Evolutionary conservation across 768 basidiomycete genomes (phyloP).

Genomic region (Leccinum longicurvipes): DNA sequence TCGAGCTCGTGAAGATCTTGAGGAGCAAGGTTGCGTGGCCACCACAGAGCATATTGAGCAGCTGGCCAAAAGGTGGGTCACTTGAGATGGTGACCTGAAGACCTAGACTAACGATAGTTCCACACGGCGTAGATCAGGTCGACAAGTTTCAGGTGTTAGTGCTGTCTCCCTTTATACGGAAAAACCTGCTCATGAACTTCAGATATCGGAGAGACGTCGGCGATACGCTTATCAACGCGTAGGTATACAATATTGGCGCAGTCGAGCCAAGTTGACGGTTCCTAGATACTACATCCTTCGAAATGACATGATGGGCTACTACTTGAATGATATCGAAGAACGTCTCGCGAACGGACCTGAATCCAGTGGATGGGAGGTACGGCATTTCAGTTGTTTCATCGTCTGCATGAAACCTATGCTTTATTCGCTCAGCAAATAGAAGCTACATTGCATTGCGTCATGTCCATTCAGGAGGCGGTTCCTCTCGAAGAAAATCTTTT

Average conservation of each 20-base stretch:
- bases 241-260: constrained; percentile 25
- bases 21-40: constrained; percentile 79
- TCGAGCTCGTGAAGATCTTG: constrained; percentile 69
- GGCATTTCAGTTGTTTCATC: neutral
- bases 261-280: constrained; percentile 7
- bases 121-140: constrained; percentile 54
- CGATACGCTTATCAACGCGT: constrained; percentile 88
- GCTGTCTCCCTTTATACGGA: neutral
- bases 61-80: constrained; percentile 68
- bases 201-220: constrained; percentile 86
- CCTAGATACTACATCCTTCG: constrained; percentile 83
- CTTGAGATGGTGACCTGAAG: neutral
- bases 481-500: constrained; percentile 52
- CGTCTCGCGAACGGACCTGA: constrained; percentile 46
- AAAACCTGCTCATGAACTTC: constrained; percentile 6
- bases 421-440: constrained; percentile 68
- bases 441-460: constrained; percentile 80
- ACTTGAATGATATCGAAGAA: constrained; percentile 59
- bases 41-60: constrained; percentile 34
- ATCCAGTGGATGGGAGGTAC: constrained; percentile 71
- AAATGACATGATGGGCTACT: constrained; percentile 74
- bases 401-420: neutral
- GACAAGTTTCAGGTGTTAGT: constrained; percentile 79
- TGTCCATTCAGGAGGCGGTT: constrained; percentile 85
- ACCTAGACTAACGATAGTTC: constrained; percentile 7